A percentile compares a stretch with the other conserved stretches of the same genome.
These are phyloP conservation scores for Pseudozyma thailandica DNA, from an alignment of 1,284 basidiomycete species.

Conservation along the genomic window DNA sequence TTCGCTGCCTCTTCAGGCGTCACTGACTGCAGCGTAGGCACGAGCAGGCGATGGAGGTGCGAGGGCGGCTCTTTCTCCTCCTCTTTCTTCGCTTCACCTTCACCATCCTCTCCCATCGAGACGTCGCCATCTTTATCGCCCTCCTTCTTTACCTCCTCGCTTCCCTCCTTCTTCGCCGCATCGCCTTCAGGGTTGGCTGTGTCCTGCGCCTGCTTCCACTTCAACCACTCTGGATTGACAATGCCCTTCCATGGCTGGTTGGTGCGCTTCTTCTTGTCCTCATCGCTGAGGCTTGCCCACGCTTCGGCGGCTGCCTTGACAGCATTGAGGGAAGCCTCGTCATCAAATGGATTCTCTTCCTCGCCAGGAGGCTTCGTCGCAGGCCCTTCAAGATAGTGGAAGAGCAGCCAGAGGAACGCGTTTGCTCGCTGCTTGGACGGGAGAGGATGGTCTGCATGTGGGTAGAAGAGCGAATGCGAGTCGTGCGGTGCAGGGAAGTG, in stretches of 20 bases:
- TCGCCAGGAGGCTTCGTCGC: slow-evolving; percentile 52
- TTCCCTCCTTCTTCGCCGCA: neutral
- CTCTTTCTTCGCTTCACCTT: slow-evolving; percentile 14
- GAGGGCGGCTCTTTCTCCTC: slow-evolving; percentile 37
- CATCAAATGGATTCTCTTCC: slow-evolving; percentile 62
- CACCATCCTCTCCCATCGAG: slow-evolving; percentile 23
- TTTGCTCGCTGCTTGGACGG: slow-evolving; percentile 56
- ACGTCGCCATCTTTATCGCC: slow-evolving; percentile 41
- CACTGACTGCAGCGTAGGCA: slow-evolving; percentile 46
- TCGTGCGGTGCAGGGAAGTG: slow-evolving; percentile 62
- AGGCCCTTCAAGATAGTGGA: slow-evolving; percentile 65
- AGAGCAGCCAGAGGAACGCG: slow-evolving; percentile 64
- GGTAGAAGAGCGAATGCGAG: slow-evolving; percentile 64
- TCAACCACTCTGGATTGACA: slow-evolving; percentile 53
- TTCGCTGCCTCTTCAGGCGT: slow-evolving; percentile 34
- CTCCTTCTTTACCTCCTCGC: slow-evolving; percentile 27
- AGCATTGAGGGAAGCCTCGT: slow-evolving; percentile 40
- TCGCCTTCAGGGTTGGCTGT: slow-evolving; percentile 14
- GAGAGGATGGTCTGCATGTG: slow-evolving; percentile 55
- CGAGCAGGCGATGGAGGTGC: slow-evolving; percentile 51
- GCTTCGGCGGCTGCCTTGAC: slow-evolving; percentile 38
- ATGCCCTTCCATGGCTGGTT: slow-evolving; percentile 56
- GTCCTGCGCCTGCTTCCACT: slow-evolving; percentile 49
- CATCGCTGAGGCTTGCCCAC: slow-evolving; percentile 39
- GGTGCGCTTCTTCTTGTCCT: slow-evolving; percentile 41